Evolutionary conservation across 2,329 filamentous ascomycete genomes (phyloP), one percentile per base, ranked within the genome.

Genomic region (Aspergillus sp.): DNA sequence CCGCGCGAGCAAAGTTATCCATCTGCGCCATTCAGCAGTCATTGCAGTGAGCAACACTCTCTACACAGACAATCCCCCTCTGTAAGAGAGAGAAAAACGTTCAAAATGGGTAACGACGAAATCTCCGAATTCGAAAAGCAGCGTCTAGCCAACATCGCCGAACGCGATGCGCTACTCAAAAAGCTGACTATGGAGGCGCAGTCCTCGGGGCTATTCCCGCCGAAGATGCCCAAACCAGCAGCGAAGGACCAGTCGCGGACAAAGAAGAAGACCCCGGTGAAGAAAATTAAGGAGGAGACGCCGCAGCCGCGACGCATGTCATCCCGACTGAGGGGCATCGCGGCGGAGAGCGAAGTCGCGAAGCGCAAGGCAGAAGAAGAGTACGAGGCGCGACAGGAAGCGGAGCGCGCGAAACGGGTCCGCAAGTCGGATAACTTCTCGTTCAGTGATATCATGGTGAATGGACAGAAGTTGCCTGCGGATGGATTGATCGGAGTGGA

Each of bases 81-180:
- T n/a, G 47, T 5, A 6, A 7, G 5, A 15, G 25, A 1, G 27
- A 13, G 47, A 32, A 1, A 19, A 30, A 7, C 15, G 2, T 15
- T 23, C 8, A 50, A 50, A 19, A 62, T 68, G 59, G 60, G 54
- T 64, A 61, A 83, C 69, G 73, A 79, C 30, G 84, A 84, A 38
- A 80, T 96, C 68, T 96, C 90, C 76, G 91, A 92, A 41, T 97
- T 96, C 76, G 93, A 96, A 81, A 88, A 88, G 69, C 88, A 91
- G 67, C 85, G 93, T 0, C 85, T 91, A 15, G 91, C 92, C 62
- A 96, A 96, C 66, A 96, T 96, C 42, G 91, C 89, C 0, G 88
- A 90, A 57, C 95, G 96, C 68, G 89, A 94, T 75, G 91, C 89
- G 73, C 83, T 96, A 0, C 78, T 97, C 0, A 90, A 90, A 61